These are phyloP conservation scores for Colletotrichum noveboracense DNA, from an alignment of 2,329 filamentous ascomycete genomes.

Conservation along the genomic window DNA sequence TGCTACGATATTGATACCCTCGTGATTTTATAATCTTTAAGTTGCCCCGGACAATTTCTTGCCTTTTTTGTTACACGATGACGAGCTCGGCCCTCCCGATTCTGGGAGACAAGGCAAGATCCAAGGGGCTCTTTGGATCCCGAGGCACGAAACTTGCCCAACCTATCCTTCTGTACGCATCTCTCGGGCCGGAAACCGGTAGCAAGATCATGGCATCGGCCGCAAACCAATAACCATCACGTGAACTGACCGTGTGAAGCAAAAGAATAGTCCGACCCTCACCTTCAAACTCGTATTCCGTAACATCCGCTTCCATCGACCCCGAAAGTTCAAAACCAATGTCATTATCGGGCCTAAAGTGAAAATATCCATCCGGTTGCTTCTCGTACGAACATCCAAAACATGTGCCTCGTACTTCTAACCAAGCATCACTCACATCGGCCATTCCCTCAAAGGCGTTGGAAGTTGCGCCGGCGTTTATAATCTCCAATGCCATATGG, in stretches of 20 bases:
- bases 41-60: neutral
- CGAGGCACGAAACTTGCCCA: accelerated
- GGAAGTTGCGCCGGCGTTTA: neutral
- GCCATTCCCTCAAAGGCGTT: neutral
- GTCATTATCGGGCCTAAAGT: neutral
- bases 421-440: neutral
- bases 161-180: neutral
- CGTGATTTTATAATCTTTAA: neutral
- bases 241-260: neutral
- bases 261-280: neutral
- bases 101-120: neutral
- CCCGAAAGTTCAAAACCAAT: neutral
- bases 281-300: neutral
- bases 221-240: neutral
- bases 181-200: neutral
- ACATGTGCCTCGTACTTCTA: neutral
- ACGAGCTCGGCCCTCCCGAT: neutral
- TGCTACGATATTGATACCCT: neutral
- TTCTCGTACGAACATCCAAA: neutral
- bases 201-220: neutral
- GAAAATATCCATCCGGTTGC: accelerated
- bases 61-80: neutral
- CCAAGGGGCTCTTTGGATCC: no score
- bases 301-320: accelerated
- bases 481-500: neutral